A percentile compares a stretch with the other conserved stretches of the same genome.
phyloP scores from a whole-genome alignment of 106 monocot genomes.

The Dendrobium huoshanense region DNA sequence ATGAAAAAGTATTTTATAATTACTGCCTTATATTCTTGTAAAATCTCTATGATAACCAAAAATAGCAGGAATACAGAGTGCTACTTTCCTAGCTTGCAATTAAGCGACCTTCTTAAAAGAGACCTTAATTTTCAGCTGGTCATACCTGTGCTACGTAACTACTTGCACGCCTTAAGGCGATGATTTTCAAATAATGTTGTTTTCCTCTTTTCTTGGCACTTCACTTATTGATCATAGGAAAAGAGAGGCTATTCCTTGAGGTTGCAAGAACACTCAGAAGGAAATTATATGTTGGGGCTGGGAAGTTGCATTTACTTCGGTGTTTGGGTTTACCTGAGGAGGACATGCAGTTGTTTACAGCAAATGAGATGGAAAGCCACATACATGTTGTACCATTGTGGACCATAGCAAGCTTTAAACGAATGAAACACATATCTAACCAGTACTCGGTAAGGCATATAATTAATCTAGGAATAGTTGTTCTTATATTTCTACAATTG shows the following conservation, averaged over 20 bases:
- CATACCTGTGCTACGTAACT: not conserved
- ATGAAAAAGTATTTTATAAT: no score
- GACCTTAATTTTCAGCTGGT: no score
- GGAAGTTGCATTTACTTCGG: constrained; percentile 59
- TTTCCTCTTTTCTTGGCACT: not conserved
- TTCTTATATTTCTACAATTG: not conserved
- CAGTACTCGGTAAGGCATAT: constrained; percentile 66
- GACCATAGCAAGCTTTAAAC: constrained; percentile 95
- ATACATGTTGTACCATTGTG: constrained; percentile 98
- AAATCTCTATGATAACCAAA: no score
- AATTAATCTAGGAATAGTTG: not conserved
- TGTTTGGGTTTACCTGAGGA: constrained; percentile 69
- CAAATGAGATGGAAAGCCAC: constrained; percentile 81
- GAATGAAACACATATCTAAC: constrained; percentile 77
- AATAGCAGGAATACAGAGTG: not conserved
- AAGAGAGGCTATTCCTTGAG: constrained; percentile 87
- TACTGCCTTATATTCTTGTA: no score
- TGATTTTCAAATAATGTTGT: not conserved
- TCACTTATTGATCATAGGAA: constrained; percentile 40
- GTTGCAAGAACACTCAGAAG: constrained; percentile 64
- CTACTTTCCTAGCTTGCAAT: not conserved
- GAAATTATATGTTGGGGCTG: constrained; percentile 81
- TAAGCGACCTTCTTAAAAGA: not conserved
- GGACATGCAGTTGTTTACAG: constrained; percentile 87
- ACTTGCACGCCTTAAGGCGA: not conserved